phyloP scores from a whole-genome alignment of 768 basidiomycete species.

The Calvatia gigantea region DNA sequence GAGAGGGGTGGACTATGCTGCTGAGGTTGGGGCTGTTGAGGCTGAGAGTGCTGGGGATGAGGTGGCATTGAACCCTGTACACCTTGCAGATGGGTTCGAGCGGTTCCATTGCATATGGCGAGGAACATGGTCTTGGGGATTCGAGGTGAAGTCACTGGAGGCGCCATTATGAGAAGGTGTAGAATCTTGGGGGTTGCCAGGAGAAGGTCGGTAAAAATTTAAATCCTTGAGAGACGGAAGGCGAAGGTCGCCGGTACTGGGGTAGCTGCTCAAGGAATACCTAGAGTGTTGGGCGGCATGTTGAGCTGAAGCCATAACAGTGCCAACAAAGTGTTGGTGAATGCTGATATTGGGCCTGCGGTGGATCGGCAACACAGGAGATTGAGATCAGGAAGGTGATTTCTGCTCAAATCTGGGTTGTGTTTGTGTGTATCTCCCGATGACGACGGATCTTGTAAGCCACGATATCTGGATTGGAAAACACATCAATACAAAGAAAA shows the following conservation, averaged over 20 bases:
- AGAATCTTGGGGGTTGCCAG: slow-evolving; percentile 27
- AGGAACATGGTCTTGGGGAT: slow-evolving; percentile 24
- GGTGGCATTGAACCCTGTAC: slow-evolving; percentile 15
- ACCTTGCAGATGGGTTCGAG: slow-evolving; percentile 15
- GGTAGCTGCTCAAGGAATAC: slow-evolving; percentile 16
- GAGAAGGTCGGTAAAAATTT: slow-evolving; percentile 45
- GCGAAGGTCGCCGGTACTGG: slow-evolving; percentile 44
- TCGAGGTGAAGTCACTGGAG: slow-evolving; percentile 22
- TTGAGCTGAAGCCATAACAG: slow-evolving; percentile 48
- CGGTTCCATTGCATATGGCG: slow-evolving; percentile 37
- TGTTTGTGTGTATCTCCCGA: slow-evolving; percentile 57
- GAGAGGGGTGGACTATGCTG: slow-evolving; percentile 48
- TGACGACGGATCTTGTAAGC: slow-evolving; percentile 53
- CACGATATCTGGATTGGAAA: slow-evolving; percentile 18
- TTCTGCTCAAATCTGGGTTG: slow-evolving; percentile 41
- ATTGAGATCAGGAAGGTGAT: slow-evolving; percentile 38
- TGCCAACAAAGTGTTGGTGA: slow-evolving; percentile 15
- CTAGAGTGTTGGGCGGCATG: slow-evolving; percentile 32
- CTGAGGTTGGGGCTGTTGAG: slow-evolving; percentile 39
- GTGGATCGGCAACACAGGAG: slow-evolving; percentile 31
- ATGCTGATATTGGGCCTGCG: slow-evolving; percentile 17
- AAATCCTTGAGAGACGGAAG: slow-evolving; percentile 74
- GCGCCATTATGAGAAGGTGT: background rate
- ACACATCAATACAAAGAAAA: slow-evolving; percentile 11
- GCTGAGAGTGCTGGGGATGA: slow-evolving; percentile 29